Percentiles rank a stretch among this genome's conserved stretches.
Evolutionary conservation across 1,284 basidiomycete genomes (phyloP).

Genomic region (Leccinum ponderosum): DNA sequence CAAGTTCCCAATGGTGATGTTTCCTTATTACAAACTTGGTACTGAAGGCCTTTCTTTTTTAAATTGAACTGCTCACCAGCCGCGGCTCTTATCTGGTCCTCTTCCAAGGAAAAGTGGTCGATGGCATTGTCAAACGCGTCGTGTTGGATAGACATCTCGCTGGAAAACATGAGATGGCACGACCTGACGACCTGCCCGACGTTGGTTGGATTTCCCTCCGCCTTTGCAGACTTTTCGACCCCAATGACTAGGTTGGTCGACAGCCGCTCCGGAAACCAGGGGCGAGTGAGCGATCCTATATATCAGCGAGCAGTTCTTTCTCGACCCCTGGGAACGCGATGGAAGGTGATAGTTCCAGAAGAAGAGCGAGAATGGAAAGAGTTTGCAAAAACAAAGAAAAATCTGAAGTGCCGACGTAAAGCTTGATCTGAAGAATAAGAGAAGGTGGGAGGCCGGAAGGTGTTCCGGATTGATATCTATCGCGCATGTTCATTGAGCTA

Average conservation of each 20-base stretch:
- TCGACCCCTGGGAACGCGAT: slow-evolving; percentile 74
- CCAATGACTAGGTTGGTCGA: slow-evolving; percentile 75
- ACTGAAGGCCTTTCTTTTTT: too few species aligned
- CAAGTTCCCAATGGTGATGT: too few species aligned
- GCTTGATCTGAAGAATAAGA: slow-evolving; percentile 73
- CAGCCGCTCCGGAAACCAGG: slow-evolving; percentile 67
- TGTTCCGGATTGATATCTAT: too few species aligned
- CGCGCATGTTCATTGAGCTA: too few species aligned
- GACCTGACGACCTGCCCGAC: slow-evolving; percentile 75
- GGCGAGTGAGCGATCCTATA: slow-evolving; percentile 81
- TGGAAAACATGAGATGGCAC: too few species aligned
- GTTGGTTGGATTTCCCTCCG: slow-evolving; percentile 61
- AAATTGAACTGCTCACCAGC: too few species aligned
- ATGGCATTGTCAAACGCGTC: too few species aligned
- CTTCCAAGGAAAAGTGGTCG: too few species aligned
- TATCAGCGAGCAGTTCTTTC: slow-evolving; percentile 61
- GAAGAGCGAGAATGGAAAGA: slow-evolving; percentile 66
- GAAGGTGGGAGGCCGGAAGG: too few species aligned
- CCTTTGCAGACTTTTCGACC: slow-evolving; percentile 56
- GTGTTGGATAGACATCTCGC: too few species aligned
- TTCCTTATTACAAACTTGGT: too few species aligned
- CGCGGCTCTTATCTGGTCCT: too few species aligned
- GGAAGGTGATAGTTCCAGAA: slow-evolving; percentile 68
- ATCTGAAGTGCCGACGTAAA: slow-evolving; percentile 72
- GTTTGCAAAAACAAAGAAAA: slow-evolving; percentile 79